phyloP scores from a whole-genome alignment of 345 rosid species.

The Eucalyptus regnans region DNA sequence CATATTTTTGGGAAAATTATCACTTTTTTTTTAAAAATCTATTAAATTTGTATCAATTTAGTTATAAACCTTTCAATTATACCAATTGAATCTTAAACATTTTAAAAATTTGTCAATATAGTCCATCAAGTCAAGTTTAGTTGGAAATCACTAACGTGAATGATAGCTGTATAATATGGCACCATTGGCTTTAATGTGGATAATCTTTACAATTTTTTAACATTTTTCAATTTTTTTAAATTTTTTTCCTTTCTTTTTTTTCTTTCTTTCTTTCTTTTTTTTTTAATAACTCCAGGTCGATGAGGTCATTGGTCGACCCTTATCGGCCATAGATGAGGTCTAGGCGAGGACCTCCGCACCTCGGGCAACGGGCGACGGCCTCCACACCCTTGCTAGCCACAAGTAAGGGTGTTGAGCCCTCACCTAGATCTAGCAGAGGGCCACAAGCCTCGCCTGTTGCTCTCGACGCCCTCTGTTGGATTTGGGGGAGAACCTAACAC shows the following conservation, averaged over 20 bases:
- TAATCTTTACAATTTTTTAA: no score
- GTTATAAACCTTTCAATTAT: fast-evolving
- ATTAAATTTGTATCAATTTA: no score
- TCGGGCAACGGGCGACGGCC: fast-evolving
- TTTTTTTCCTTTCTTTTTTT: no score
- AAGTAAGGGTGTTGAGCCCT: not conserved
- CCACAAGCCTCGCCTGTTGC: fast-evolving
- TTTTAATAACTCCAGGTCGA: no score
- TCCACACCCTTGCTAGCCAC: not conserved
- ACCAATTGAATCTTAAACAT: no score
- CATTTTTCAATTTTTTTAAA: fast-evolving
- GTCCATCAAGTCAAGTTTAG: fast-evolving
- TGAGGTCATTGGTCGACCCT: no score
- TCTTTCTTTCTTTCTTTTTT: no score
- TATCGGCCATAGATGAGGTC: fast-evolving
- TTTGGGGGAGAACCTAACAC: fast-evolving
- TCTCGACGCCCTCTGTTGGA: fast-evolving
- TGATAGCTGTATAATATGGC: fast-evolving
- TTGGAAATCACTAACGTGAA: no score
- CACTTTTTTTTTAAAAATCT: no score
- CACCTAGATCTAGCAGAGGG: not conserved
- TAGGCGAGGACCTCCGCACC: not conserved
- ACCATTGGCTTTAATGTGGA: fast-evolving
- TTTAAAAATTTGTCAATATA: no score
- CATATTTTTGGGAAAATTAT: not conserved